Percentiles rank a stretch among this genome's conserved stretches.
Evolutionary conservation across 176 grass and related monocot genomes (phyloP).

Genomic region (Tillandsia leiboldiana): DNA sequence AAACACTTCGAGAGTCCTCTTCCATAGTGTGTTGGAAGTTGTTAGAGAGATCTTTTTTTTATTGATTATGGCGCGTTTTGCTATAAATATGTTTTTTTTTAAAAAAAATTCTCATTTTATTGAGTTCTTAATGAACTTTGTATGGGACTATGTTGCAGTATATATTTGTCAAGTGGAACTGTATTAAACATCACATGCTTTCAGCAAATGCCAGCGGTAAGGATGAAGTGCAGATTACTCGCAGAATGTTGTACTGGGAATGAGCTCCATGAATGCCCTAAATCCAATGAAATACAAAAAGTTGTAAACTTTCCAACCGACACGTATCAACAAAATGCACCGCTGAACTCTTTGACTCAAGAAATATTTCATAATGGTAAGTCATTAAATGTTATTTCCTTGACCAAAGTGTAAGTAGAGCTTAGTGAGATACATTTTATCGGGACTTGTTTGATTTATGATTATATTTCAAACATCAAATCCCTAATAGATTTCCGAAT

Average conservation of each 20-base stretch:
- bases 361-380: slow-evolving; percentile 45
- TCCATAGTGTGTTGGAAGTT: no score
- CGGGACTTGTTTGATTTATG: background rate
- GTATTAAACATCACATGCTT: background rate
- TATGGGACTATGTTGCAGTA: background rate
- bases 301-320: slow-evolving; percentile 23
- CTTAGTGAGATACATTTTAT: background rate
- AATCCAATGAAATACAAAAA: slow-evolving; percentile 36
- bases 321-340: slow-evolving; percentile 20
- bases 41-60: background rate
- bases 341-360: slow-evolving; percentile 5
- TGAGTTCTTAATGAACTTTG: background rate
- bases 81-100: background rate
- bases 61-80: background rate
- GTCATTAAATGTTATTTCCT: background rate
- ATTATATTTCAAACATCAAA: background rate
- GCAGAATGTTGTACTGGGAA: background rate
- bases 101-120: background rate
- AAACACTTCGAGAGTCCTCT: no score
- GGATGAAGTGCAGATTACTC: slow-evolving; percentile 2
- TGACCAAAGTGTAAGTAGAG: no score
- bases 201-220: background rate
- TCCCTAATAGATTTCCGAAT: background rate
- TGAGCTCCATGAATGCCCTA: slow-evolving; percentile 9
- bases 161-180: background rate